Evolutionary conservation across 2,329 filamentous ascomycete genomes (phyloP), one percentile per base, ranked within the genome.

Genomic region (Aspergillus alliaceus): DNA sequence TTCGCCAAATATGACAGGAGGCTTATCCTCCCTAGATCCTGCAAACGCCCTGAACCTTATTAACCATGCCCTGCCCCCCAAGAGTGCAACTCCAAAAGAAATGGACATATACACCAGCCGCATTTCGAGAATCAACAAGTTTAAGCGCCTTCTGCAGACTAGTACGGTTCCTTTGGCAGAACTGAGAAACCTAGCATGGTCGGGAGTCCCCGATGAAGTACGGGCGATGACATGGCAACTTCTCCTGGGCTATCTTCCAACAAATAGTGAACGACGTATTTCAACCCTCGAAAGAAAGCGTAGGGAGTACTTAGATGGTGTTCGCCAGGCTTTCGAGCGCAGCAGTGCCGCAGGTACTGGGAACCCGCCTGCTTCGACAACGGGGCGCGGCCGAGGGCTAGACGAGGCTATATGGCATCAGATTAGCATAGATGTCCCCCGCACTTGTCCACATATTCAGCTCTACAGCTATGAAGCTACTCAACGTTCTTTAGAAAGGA

Each of bases 381-480:
- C 75, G 12, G 83, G 86, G 42, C 80, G 83, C 60, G 86, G 87
- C 2, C 85, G 90, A 54, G 93, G 93, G 2, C 78, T 99, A 18
- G 96, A 99, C 66, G 95, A 99, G 78, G 90, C 91, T n/a, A 87
- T 99, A 58, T 99, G 95, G 95, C 95, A 99, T 78, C 95, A 99
- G 72, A 98, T 99, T 76, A 97, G 92, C 75, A 99, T 99, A 69
- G 95, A 99, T 71, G 91, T 98, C 22, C 95, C 95, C 2, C 86
- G 95, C 51, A 99, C 95, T 4, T 98, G 96, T 71, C 95, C 95
- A 11, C 95, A 98, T 75, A 88, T 99, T 53, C 90, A 96, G 66
- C 82, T 99, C 0, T 99, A 99, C 76, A 86, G 91, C 64, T 98
- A 96, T 71, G 93, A 98, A 75, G 93, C 93, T 4, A 99, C 96